Base-by-base conservation (phyloP, 73 alveolate genomes). In the Effrenium voratum region DNA sequence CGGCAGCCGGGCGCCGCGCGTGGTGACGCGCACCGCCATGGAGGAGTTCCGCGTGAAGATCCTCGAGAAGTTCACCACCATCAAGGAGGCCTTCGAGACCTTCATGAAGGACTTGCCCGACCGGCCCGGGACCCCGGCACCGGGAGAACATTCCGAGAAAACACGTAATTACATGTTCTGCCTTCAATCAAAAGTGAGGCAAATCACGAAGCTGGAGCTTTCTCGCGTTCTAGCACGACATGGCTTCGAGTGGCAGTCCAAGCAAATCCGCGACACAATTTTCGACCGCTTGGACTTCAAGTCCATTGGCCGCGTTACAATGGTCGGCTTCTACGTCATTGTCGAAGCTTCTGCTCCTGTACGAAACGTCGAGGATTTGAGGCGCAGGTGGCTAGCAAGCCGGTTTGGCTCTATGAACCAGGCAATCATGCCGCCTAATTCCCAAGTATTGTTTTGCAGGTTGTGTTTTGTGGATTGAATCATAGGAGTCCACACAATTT, bases 101-200 rank as follows among this genome's bases (percentile, higher is more conserved):
- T 86, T 86, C 94, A 86, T 86, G 94, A 86, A 86, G 82, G 94
- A 86, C 60, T 60, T 86, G 82, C 94, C 94, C 6, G 94, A 86
- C 82, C 46, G 94, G 94, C 40, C 12, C 1, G 73, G 32, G 73
- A 13, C 22, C 22, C 34, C n/a, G 73, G 73, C 73, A 5, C 15
- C 5, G n/a, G 73, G 73, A 16, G 34, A 19, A 26, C 36, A 2
- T 59, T 59, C 30, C 73, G 34, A 28, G 22, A n/a, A n/a, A 2
- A 26, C 30, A 59, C 68, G n/a, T n/a, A n/a, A n/a, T 59, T 26
- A n/a, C 34, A 59, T 59, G 73, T n/a, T 59, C 34, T n/a, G 49
- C 52, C 0, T 73, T 10, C 2, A 41, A 28, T 32, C 32, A 36
- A 38, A 38, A 28, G 26, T 32, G 43, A 86, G 94, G 94, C 94